These are phyloP conservation scores for Linaria vulgaris DNA, from an alignment of 257 asterid species.

Conservation along the genomic window DNA sequence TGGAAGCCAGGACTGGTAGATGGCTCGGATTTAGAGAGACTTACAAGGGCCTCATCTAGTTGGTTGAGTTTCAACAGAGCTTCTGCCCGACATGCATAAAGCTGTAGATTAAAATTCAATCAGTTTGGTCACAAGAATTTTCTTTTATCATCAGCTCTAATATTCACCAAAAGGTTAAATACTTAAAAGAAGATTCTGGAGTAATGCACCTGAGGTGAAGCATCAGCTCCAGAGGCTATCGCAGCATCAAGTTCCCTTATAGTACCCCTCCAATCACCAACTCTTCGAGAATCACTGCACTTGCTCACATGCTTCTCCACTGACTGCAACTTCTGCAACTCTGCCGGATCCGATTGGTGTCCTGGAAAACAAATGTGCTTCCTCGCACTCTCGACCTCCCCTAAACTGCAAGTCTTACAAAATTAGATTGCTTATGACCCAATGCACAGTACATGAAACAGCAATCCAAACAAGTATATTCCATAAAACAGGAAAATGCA, in stretches of 20 bases:
- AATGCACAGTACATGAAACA: slow-evolving; percentile 6
- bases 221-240: slow-evolving; percentile 68
- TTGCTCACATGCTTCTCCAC: slow-evolving; percentile 61
- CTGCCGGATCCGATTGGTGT: slow-evolving; percentile 49
- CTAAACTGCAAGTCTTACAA: slow-evolving; percentile 54
- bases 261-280: slow-evolving; percentile 59
- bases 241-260: slow-evolving; percentile 69
- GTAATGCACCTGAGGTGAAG: slow-evolving; percentile 67
- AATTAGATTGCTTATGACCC: slow-evolving; percentile 33
- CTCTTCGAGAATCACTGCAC: slow-evolving; percentile 62
- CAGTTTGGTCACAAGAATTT: no score
- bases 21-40: slow-evolving; percentile 38
- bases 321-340: slow-evolving; percentile 60
- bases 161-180: neutral
- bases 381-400: slow-evolving; percentile 69
- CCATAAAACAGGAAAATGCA: neutral
- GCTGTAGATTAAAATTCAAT: slow-evolving; percentile 58
- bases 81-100: slow-evolving; percentile 82
- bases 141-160: no score
- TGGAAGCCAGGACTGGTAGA: slow-evolving; percentile 30
- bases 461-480: slow-evolving; percentile 4
- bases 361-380: slow-evolving; percentile 58
- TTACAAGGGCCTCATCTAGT: slow-evolving; percentile 52
- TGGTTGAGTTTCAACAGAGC: slow-evolving; percentile 80
- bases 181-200: slow-evolving; percentile 1